Base-by-base conservation (phyloP, 345 rosid species). In the Arabidopsis suecica region DNA sequence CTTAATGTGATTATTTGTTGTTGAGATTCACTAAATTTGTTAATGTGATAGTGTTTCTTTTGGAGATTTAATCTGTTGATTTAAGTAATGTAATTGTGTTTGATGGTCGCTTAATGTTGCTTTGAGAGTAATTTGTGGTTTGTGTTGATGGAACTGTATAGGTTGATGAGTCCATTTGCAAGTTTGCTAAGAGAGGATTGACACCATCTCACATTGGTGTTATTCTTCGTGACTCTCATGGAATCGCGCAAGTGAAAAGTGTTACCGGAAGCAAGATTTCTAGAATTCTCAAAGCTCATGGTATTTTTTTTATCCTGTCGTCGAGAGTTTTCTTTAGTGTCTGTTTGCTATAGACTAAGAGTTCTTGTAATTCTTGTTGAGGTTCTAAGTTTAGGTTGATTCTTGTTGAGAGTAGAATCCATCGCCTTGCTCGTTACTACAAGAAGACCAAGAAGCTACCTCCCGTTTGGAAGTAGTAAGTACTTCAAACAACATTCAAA, bases 381-480 rank as follows among this genome's bases (percentile, higher is more conserved):
- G 56, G 32, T 51, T 51, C 56, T 3, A 51, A 51, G 18, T 51
- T 51, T 51, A 51, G 56, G 5, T 11, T 51, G 30, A 51, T 51
- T 23, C 56, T 51, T 51, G 56, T 51, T 3, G 56, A 51, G 7
- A 51, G 56, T 32, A 51, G 56, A 51, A 51, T 51, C 32, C 56
- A 51, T 5, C 56, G 56, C 10, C 56, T 51, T 23, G 56, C 56
- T 51, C 56, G 56, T 23, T 51, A 51, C 9, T 51, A 51, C 56
- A 51, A 51, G 56, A 51, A 51, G 56, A 51, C 55, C 30, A 50
- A 50, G 30, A 50, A 50, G 55, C 55, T 50, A 13, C 55, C 55
- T 18, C 55, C 55, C 5, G 55, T 50, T 12, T 50, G 55, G 55
- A 50, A 50, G 55, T 50, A 50, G 55, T 50, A 20, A 50, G 55